Evolutionary conservation across 2,329 filamentous ascomycete species (phyloP).

Genomic region (Intubia oerlemansii): DNA sequence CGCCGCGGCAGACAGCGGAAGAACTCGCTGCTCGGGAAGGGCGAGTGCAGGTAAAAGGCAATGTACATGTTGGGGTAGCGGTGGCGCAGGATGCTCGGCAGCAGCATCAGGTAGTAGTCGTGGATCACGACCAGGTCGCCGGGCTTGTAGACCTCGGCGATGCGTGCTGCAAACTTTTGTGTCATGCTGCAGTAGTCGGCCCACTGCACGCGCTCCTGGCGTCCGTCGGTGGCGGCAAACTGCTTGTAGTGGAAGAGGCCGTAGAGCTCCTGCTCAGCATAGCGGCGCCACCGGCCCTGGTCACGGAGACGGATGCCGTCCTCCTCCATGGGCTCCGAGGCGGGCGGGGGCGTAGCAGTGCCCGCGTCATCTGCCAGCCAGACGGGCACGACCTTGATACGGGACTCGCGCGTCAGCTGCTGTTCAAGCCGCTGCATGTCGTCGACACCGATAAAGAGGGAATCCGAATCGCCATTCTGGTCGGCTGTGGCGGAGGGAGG

Average conservation of each 20-base stretch:
- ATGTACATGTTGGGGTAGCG: constrained; percentile 78
- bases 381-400: constrained; percentile 64
- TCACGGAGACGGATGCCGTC: constrained; percentile 59
- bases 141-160: constrained; percentile 73
- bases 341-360: constrained; percentile 41
- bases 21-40: constrained; percentile 92
- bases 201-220: constrained; percentile 66
- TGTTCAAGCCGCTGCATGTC: constrained; percentile 56
- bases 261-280: constrained; percentile 81
- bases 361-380: constrained; percentile 68
- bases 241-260: constrained; percentile 93
- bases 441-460: constrained; percentile 45
- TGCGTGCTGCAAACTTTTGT: constrained; percentile 74
- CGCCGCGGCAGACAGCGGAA: constrained; percentile 70
- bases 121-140: constrained; percentile 86
- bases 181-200: constrained; percentile 87
- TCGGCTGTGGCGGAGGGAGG: constrained; percentile 27
- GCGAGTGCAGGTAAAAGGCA: constrained; percentile 82
- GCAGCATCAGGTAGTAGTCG: constrained; percentile 80
- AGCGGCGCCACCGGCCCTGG: constrained; percentile 70
- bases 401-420: constrained; percentile 49
- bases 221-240: constrained; percentile 71
- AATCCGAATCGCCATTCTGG: constrained; percentile 35
- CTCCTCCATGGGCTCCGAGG: constrained; percentile 35
- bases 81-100: constrained; percentile 76